phyloP scores from a whole-genome alignment of 768 basidiomycete genomes.

The Xerocomellus amylosporus region DNA sequence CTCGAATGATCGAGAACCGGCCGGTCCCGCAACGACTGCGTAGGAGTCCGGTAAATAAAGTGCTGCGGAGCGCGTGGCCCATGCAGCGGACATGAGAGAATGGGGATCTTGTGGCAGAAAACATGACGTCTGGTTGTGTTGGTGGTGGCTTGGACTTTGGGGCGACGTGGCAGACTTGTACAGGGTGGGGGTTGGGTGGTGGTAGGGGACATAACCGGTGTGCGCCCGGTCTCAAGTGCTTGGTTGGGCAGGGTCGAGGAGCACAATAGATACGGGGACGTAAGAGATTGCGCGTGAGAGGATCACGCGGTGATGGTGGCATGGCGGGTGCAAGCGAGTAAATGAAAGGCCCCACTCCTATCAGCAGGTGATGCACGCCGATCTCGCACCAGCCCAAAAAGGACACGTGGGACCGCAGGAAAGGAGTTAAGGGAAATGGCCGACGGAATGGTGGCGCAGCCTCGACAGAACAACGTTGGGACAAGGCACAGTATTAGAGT shows the following conservation, averaged over 20 bases:
- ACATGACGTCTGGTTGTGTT: too few relatives aligned
- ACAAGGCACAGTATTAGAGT: constrained; percentile 18
- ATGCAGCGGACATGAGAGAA: constrained; percentile 9
- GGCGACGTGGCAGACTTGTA: not conserved
- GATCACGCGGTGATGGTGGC: constrained; percentile 18
- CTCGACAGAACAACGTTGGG: constrained; percentile 27
- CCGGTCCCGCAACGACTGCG: constrained; percentile 24
- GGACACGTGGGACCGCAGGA: constrained; percentile 13
- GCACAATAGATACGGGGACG: constrained; percentile 4
- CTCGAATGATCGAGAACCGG: constrained; percentile 10
- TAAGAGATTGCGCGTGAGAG: not conserved
- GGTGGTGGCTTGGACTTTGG: too few relatives aligned
- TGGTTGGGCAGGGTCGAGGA: constrained; percentile 4
- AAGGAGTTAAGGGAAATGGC: constrained; percentile 18
- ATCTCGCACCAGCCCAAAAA: constrained; percentile 12
- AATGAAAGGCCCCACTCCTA: constrained; percentile 17
- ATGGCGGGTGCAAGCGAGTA: not conserved
- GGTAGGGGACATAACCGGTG: not conserved
- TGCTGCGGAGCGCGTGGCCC: constrained; percentile 15
- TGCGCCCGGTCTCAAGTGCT: not conserved
- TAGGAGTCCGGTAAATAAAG: constrained; percentile 5
- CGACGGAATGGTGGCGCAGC: constrained; percentile 8
- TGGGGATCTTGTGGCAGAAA: not conserved
- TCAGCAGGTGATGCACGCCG: constrained; percentile 10
- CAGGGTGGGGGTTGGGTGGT: constrained; percentile 1